phyloP scores from a whole-genome alignment of 257 asterid species.

The Solanum ahanhuiri region DNA sequence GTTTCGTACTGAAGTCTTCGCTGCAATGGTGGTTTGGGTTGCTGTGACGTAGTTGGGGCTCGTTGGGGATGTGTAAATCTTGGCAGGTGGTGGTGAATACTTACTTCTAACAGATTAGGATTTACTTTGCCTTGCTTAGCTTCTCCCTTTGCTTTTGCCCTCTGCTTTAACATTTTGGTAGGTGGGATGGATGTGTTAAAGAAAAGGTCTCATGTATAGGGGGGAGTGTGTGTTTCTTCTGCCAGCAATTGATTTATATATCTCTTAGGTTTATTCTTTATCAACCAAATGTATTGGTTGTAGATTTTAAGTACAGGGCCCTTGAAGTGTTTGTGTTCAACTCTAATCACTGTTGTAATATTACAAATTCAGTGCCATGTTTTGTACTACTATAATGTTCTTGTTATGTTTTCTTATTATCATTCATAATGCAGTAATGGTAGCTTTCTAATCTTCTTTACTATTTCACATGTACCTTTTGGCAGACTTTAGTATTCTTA shows the following conservation, averaged over 20 bases:
- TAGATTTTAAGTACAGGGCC: neutral
- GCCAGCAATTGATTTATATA: neutral
- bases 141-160: neutral
- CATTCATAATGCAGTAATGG: too few relatives aligned
- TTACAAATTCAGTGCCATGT: neutral
- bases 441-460: neutral
- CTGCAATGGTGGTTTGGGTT: neutral
- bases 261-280: neutral
- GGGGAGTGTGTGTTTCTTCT: neutral
- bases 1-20: neutral
- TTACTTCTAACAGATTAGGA: conserved; percentile 1
- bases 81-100: conserved; percentile 6
- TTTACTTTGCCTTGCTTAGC: neutral
- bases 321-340: neutral
- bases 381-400: neutral
- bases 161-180: neutral
- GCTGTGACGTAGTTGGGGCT: neutral
- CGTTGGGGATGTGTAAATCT: conserved; percentile 2
- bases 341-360: neutral
- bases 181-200: neutral
- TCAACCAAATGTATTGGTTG: neutral
- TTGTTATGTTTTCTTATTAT: neutral
- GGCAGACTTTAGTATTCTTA: too few relatives aligned
- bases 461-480: too few relatives aligned
- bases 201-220: neutral